Base-by-base conservation (phyloP, 768 basidiomycete species). In the Thelephora ganbajun region DNA sequence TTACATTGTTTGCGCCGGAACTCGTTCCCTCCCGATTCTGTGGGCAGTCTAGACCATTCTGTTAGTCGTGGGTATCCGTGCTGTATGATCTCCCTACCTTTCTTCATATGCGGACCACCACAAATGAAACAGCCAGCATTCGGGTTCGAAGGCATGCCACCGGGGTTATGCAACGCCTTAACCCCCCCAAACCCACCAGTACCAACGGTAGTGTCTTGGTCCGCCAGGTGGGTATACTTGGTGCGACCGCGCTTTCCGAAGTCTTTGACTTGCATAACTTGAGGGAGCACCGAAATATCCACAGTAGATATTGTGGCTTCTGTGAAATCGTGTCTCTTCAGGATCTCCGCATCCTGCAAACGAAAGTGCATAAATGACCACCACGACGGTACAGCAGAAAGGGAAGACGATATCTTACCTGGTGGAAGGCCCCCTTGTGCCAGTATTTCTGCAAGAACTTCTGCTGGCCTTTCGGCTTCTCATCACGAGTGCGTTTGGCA, bases 381-480 rank as follows among this genome's bases (percentile, higher is more conserved):
- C 41, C 20, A 22, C 12, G 14, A 4, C 26, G 26, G 26, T 30
- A 9, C 26, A 30, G 2, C 39, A 5, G 14, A 45, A 33, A 12
- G 11, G 49, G 23, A 33, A 50, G 33, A 22, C 16, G n/a, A 19
- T 36, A 11, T 59, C 72, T 30, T 50, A 87, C 92, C 76, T 93
- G 89, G 62, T 96, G 91, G 71, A 98, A 99, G 50, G 94, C 96
- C 56, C 96, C 96, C 65, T 94, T 97, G 69, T 99, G 96, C 80
- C 91, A 98, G 62, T 96, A 99, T 65, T 96, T 98, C 62, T 98
- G 92, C 52, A 98, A 63, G 66, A 98, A 98, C 59, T 80, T 87
- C 60, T 91, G 86, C 52, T 87, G 74, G 2, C 88, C 90, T 60
- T 96, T 86, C 1, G 88, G 86, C 64, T 93, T 94, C 47, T 87